phyloP scores from a whole-genome alignment of 78 protist genomes.

The slime mould (Dictyostelium discoideum) region DNA sequence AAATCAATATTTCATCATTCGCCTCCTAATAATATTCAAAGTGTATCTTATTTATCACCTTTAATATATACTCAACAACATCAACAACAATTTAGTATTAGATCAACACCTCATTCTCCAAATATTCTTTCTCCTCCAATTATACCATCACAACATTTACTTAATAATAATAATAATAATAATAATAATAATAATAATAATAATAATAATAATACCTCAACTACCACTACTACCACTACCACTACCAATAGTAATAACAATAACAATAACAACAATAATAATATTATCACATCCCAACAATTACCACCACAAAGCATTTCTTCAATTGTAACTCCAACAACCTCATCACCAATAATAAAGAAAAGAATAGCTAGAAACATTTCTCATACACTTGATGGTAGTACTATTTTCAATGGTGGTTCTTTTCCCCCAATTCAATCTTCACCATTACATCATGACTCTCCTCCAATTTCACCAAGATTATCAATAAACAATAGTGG shows the following conservation, averaged over 20 bases:
- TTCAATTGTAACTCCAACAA: neutral
- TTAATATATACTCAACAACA: neutral
- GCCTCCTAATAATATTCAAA: conserved; percentile 14
- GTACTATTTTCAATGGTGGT: neutral
- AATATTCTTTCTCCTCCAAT: conserved; percentile 5
- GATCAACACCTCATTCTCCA: conserved; percentile 4
- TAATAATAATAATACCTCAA: no score
- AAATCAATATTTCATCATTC: conserved; percentile 5
- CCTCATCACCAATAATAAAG: conserved; percentile 1
- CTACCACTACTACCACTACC: neutral
- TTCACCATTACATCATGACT: neutral
- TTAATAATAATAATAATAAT: neutral
- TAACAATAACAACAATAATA: neutral
- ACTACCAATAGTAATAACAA: neutral
- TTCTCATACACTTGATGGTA: neutral
- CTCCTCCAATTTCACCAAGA: conserved; percentile 47
- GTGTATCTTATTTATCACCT: conserved; percentile 11
- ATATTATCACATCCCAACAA: neutral
- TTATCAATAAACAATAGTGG: neutral
- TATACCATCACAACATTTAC: neutral
- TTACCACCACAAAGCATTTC: neutral
- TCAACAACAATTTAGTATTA: neutral
- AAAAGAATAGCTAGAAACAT: neutral
- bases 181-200: no score
- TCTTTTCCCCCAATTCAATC: neutral